Evolutionary conservation across 2,329 filamentous ascomycete species (phyloP).

Genomic region (Paecilomyces sp.): DNA sequence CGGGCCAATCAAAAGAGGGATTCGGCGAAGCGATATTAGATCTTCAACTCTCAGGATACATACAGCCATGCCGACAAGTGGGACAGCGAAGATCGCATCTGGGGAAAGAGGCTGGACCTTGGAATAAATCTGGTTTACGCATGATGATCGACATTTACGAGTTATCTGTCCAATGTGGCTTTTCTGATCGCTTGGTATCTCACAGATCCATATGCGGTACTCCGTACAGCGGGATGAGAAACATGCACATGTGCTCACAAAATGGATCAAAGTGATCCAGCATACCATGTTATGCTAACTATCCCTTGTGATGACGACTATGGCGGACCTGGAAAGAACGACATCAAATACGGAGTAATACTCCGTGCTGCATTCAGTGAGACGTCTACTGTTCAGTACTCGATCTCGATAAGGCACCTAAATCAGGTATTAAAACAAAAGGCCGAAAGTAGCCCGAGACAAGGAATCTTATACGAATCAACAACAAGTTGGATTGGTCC

Average conservation of each 20-base stretch:
- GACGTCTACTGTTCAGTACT: neutral
- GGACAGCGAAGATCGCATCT: neutral
- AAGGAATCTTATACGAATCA: neutral
- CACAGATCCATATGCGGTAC: neutral
- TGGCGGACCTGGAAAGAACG: neutral
- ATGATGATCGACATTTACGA: neutral
- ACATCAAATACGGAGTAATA: neutral
- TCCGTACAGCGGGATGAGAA: too few species aligned
- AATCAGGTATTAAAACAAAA: neutral
- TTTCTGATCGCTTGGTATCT: neutral
- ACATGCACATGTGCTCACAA: neutral
- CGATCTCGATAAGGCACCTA: neutral
- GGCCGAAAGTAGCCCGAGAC: neutral
- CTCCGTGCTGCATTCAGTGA: neutral
- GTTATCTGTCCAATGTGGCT: neutral
- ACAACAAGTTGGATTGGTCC: neutral
- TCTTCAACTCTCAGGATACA: neutral
- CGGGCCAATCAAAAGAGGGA: neutral
- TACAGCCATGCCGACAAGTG: neutral
- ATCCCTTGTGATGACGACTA: neutral
- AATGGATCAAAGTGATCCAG: neutral
- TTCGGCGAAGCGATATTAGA: neutral
- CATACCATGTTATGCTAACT: too few species aligned
- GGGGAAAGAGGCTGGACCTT: neutral
- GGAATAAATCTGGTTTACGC: neutral